A percentile compares a stretch with the other conserved stretches of the same genome.
phyloP scores from a whole-genome alignment of 192 early-diverging fungal species.

The Podila epigama region DNA sequence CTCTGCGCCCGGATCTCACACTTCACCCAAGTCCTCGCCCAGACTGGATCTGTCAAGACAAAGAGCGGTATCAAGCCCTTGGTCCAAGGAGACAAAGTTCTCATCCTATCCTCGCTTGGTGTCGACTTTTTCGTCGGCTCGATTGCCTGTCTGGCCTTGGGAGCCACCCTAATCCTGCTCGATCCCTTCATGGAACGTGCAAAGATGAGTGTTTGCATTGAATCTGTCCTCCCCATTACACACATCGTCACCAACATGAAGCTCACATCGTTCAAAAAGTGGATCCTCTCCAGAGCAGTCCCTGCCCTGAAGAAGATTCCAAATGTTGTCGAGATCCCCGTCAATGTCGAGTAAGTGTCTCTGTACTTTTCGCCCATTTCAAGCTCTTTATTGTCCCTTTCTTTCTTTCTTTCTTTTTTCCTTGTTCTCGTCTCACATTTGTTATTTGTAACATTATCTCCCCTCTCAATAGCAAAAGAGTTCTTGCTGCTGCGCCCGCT shows the following conservation, averaged over 20 bases:
- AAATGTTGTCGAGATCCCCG: conserved; percentile 40
- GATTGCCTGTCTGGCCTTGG: conserved; percentile 35
- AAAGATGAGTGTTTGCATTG: conserved; percentile 49
- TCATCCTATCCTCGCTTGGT: conserved; percentile 39
- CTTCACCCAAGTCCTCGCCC: conserved; percentile 35
- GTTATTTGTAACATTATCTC: neutral
- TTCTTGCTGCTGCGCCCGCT: conserved; percentile 14
- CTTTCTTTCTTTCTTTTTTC: neutral
- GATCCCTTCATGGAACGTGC: conserved; percentile 50
- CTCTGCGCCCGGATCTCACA: conserved; percentile 47
- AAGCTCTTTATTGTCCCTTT: neutral
- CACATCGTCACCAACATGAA: conserved; percentile 51
- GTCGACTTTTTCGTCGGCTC: conserved; percentile 49
- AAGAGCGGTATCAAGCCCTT: conserved; percentile 17
- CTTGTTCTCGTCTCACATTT: neutral
- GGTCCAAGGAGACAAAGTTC: conserved; percentile 32
- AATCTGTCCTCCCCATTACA: conserved; percentile 40
- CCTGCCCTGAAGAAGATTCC: conserved; percentile 45
- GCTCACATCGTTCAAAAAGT: conserved; percentile 44
- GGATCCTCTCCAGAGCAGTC: conserved; percentile 39
- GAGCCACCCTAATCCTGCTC: conserved; percentile 35
- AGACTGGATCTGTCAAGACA: conserved; percentile 4
- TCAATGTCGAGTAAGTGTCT: conserved; percentile 32
- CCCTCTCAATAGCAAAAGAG: conserved; percentile 17
- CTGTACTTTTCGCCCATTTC: neutral